Percentiles rank a stretch among this genome's conserved stretches.
Evolutionary conservation across 2,329 filamentous ascomycete species (phyloP).

Genomic region (Colletotrichum chlorophyti): DNA sequence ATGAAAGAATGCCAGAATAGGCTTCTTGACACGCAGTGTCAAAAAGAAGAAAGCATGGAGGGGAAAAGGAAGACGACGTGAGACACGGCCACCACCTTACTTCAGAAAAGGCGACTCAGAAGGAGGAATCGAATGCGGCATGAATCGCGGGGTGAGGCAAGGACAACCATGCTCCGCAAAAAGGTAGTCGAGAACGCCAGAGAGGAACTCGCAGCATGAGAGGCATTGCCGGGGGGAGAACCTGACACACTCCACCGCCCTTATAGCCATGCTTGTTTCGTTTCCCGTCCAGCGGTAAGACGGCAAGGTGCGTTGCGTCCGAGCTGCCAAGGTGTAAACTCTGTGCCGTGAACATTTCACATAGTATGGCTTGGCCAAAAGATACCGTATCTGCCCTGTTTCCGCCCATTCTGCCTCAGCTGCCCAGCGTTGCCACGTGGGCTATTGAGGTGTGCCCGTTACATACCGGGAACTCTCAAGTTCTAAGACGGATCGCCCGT

Average conservation of each 20-base stretch:
- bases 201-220: too few species aligned
- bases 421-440: too few species aligned
- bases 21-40: not conserved
- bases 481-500: not conserved
- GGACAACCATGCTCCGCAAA: conserved; percentile 5
- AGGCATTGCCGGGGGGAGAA: too few species aligned
- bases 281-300: too few species aligned
- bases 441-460: too few species aligned
- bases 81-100: too few species aligned
- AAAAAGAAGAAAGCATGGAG: not conserved
- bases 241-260: too few species aligned
- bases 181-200: not conserved
- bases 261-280: too few species aligned
- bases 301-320: not conserved
- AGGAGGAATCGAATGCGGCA: not conserved
- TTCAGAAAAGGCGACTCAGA: not conserved
- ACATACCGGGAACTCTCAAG: too few species aligned
- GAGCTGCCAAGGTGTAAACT: too few species aligned
- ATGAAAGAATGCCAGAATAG: not conserved
- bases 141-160: conserved; percentile 19
- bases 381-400: not conserved
- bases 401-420: not conserved
- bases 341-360: too few species aligned
- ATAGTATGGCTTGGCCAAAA: too few species aligned
- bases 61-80: not conserved